Evolutionary conservation across 257 asterid genomes (phyloP), one percentile per base, ranked within the genome.

Genomic region (Nyctanthes arbortristis): DNA sequence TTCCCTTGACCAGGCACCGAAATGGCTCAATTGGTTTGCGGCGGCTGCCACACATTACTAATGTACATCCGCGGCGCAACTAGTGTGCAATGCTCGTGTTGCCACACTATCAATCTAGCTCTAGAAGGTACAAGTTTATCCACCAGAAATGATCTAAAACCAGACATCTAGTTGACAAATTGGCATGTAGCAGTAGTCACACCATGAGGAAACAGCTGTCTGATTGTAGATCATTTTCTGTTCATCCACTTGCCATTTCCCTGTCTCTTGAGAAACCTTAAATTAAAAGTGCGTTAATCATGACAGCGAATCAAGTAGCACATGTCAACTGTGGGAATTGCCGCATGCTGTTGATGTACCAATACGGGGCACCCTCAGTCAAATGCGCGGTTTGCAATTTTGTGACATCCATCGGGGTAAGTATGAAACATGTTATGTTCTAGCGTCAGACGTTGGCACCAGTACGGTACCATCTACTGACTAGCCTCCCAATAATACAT

Each of bases 361-460:
- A 79, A 59, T 82, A 79, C 30, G 87, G 87, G 9, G 89, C 87
- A 11, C 70, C 80, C 60, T 84, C 84, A 4, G 85, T 81, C 18
- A 84, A 84, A 77, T 84, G 87, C 40, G 85, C 87, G 34, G 89
- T 84, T 32, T 84, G 89, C 85, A 79, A 68, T 77, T 84, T 84
- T 73, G 85, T 84, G 72, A 81, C 89, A 49, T 43, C 84, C 24
- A 67, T 77, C 18, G 84, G 84, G 76, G 89, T 81, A 30, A 74
- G 89, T 66, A 52, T 31, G n/a, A 8, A 68, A 36, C n/a, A n/a
- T n/a, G n/a, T n/a, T n/a, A n/a, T n/a, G n/a, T n/a, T n/a, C n/a
- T n/a, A n/a, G n/a, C n/a, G n/a, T n/a, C n/a, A n/a, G n/a, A n/a
- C n/a, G n/a, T 52, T 65, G 31, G 33, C 14, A 22, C 31, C 63